Evolutionary conservation across 1,139 yeast genomes (phyloP), one percentile per base, ranked within the genome.

Genomic region (Candida sp.): DNA sequence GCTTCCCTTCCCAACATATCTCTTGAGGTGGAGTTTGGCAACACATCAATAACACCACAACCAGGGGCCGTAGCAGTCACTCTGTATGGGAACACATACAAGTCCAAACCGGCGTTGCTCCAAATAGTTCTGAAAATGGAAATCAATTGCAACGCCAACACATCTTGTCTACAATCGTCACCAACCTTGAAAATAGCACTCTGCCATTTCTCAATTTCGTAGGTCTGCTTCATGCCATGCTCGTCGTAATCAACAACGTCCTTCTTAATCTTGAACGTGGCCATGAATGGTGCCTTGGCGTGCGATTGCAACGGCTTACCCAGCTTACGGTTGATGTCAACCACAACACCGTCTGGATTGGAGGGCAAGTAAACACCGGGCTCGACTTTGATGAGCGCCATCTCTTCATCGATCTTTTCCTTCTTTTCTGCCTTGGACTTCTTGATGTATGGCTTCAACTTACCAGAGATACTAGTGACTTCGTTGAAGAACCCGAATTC

Each of bases 61-160:
- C 99, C 99, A 1, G 99, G 98, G 1, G 97, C 98, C 5, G 99
- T 94, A 1, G 99, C 99, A 0, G 98, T 93, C 23, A 96, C 99
- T 58, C 98, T 78, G 70, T 96, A 83, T 1, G 99, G 99, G 72
- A 83, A 96, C 32, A 94, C 96, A 68, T 81, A 96, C 46, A 94
- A 80, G 67, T 94, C 98, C 54, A 96, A 77, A 1, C 98, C 98
- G 9, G 91, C 85, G 57, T 83, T 81, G 58, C 85, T 83, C 96
- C 97, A 96, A 53, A 96, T 90, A 47, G 96, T 86, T 61, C 97
- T 81, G 78, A 96, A 96, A 34, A 94, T 86, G 3, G 98, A 88
- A 56, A 96, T 89, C 63, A 96, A 77, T 67, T 96, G 99, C 54
- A 96, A 75, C 0, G 98, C 98, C 59, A 96, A 80, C 48, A 96